Evolutionary conservation across 345 rosid genomes (phyloP).

Genomic region (Salix viminalis): DNA sequence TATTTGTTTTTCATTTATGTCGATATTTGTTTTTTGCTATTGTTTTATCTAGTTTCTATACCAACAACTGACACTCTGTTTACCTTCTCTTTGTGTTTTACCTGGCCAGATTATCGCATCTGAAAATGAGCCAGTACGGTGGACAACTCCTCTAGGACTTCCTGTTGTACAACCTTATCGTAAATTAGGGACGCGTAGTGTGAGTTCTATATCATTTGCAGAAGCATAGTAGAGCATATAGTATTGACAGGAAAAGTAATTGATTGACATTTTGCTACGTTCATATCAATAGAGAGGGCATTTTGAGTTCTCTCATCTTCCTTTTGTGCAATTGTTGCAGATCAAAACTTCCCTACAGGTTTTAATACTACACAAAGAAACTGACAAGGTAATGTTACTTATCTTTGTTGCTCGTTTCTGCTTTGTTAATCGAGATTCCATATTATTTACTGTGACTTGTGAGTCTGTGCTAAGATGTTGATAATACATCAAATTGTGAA

Average conservation of each 20-base stretch:
- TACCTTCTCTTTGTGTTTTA: background rate
- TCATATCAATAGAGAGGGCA: constrained; percentile 4
- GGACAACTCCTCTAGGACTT: constrained; percentile 97
- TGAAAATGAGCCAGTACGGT: constrained; percentile 82
- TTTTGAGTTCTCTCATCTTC: constrained; percentile 7
- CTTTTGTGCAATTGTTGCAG: constrained; percentile 43
- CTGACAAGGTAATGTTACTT: constrained; percentile 57
- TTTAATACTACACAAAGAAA: constrained; percentile 75
- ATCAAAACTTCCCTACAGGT: constrained; percentile 90
- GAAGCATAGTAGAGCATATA: background rate
- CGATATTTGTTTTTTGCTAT: background rate
- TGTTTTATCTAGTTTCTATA: background rate
- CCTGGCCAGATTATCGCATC: constrained; percentile 70
- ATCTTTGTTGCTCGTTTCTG: background rate
- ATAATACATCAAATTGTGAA: background rate
- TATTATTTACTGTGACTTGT: background rate
- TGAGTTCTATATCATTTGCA: constrained; percentile 35
- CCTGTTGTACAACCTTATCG: constrained; percentile 98
- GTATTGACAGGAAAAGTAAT: background rate
- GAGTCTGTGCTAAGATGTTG: background rate
- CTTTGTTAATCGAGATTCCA: background rate
- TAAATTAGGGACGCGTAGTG: constrained; percentile 62
- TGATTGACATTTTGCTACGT: background rate
- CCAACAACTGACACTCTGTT: background rate
- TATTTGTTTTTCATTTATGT: background rate